phyloP scores from a whole-genome alignment of 2,329 filamentous ascomycete genomes.

The Fusarium chlamydosporum region DNA sequence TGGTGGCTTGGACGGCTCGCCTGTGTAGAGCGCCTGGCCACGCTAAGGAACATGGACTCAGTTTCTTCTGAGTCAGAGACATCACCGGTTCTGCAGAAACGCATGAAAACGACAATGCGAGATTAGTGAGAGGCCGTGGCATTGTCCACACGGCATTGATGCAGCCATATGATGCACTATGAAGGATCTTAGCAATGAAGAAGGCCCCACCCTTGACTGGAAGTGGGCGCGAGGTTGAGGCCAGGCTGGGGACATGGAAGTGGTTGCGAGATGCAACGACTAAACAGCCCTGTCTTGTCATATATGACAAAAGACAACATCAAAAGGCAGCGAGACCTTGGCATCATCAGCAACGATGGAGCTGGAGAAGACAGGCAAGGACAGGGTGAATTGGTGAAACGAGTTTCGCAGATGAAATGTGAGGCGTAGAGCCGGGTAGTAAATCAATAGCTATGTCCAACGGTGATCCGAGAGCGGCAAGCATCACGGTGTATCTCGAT shows the following conservation, averaged over 20 bases:
- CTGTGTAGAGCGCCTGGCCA: constrained; percentile 13
- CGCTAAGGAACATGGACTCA: constrained; percentile 34
- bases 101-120: constrained; percentile 25
- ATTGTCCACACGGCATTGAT: background rate
- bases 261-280: constrained; percentile 32
- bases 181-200: constrained; percentile 16
- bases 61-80: constrained; percentile 40
- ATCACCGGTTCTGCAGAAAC: constrained; percentile 32
- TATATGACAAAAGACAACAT: constrained; percentile 19
- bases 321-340: constrained; percentile 21
- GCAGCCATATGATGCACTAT: constrained; percentile 22
- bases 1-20: constrained; percentile 27
- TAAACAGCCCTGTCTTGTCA: constrained; percentile 10
- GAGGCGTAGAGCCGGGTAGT: constrained; percentile 6
- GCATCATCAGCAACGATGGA: background rate
- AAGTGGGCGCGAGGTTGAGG: constrained; percentile 42
- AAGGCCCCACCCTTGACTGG: constrained; percentile 19
- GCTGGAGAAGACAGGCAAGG: constrained; percentile 8
- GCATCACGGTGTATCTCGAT: constrained; percentile 16
- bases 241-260: constrained; percentile 22
- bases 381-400: constrained; percentile 2
- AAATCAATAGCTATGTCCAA: constrained; percentile 13
- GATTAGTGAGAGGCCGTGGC: constrained; percentile 14
- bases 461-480: constrained; percentile 14
- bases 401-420: constrained; percentile 5